Evolutionary conservation across 192 early-diverging fungal genomes (phyloP).

Genomic region (Backusella liffmaniae): DNA sequence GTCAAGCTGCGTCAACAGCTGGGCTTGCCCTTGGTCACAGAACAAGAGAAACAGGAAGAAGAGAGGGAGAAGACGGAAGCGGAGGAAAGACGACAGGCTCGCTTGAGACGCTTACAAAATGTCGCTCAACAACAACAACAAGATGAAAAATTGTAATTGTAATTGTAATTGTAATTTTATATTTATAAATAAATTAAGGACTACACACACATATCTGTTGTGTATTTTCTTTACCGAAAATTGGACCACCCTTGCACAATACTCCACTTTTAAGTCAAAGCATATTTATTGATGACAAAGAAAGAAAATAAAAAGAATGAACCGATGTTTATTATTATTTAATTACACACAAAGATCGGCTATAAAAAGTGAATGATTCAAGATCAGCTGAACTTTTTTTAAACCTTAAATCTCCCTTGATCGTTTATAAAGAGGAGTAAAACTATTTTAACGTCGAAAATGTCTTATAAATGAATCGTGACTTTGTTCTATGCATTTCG

Average conservation of each 20-base stretch:
- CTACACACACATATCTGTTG: background rate
- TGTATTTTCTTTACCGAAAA: background rate
- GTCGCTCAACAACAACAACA: background rate
- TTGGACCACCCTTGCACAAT: too few species aligned
- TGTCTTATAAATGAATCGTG: background rate
- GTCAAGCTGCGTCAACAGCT: conserved; percentile 14
- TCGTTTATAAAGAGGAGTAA: background rate
- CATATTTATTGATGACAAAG: too few species aligned
- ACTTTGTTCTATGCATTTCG: background rate
- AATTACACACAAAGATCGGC: background rate
- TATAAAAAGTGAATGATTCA: background rate
- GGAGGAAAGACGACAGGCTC: conserved; percentile 5
- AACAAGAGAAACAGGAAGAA: conserved; percentile 26
- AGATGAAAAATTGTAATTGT: conserved; percentile 1
- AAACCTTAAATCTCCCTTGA: background rate
- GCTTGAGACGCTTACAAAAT: conserved; percentile 20
- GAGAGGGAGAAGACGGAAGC: conserved; percentile 12
- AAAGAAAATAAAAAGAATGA: too few species aligned
- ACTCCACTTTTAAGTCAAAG: too few species aligned
- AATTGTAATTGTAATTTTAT: conserved; percentile 8
- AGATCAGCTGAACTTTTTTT: background rate
- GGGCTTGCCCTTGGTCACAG: conserved; percentile 27
- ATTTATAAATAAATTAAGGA: background rate
- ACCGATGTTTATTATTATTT: background rate
- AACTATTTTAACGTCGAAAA: background rate